Conservation (phyloP, 768 basidiomycete genomes). For the Phlegmacium glaucopus region DNA sequence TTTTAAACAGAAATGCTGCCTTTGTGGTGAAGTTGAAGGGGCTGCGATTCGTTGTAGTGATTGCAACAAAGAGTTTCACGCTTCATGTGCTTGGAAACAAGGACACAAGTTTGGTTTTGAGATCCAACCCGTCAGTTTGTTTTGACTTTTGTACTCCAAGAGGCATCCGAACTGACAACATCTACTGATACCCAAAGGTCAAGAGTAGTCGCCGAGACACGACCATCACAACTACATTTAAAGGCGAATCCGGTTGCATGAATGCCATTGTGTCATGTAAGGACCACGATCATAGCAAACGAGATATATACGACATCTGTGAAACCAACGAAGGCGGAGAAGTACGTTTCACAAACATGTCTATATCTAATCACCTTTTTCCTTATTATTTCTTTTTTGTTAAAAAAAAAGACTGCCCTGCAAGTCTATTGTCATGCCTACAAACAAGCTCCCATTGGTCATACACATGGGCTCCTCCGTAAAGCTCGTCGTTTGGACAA, state of each 20-base stretch:
- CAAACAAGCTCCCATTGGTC: conserved; percentile 70
- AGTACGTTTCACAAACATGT: conserved; percentile 61
- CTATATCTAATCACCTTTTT: neutral
- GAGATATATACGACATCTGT: conserved; percentile 78
- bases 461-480: conserved; percentile 83
- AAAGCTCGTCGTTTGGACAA: conserved; percentile 84
- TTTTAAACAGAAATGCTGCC: conserved; percentile 56
- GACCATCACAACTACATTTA: conserved; percentile 66
- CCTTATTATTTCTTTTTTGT: conserved; percentile 2
- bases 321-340: conserved; percentile 80
- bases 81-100: conserved; percentile 85
- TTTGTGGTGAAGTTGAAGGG: conserved; percentile 73
- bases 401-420: conserved; percentile 65
- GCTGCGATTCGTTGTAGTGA: conserved; percentile 83
- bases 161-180: too few species aligned
- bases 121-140: conserved; percentile 65
- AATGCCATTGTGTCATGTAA: conserved; percentile 74
- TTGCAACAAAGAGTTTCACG: conserved; percentile 78
- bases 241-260: conserved; percentile 77
- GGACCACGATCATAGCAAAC: conserved; percentile 63
- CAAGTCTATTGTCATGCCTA: conserved; percentile 84
- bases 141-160: neutral
- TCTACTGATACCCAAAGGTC: conserved; percentile 43
- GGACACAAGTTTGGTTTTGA: conserved; percentile 92
- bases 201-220: conserved; percentile 74